phyloP scores from a whole-genome alignment of 371 early-diverging fungal genomes.

The Chytridium lagenaria region DNA sequence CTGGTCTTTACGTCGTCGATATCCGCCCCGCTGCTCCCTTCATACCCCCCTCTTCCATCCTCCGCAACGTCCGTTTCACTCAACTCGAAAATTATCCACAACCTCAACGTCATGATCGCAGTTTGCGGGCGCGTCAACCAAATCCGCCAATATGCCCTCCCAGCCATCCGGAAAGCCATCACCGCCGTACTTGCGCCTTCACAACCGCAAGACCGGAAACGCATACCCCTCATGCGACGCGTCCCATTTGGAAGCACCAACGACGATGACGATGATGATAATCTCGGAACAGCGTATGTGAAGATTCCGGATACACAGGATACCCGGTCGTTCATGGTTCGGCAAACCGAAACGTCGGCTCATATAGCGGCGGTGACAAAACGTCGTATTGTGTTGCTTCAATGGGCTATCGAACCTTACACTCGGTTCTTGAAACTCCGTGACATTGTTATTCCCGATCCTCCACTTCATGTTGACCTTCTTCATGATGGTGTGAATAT shows the following conservation, averaged over 20 bases:
- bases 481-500: constrained; percentile 59
- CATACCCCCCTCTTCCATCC: constrained; percentile 42
- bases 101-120: constrained; percentile 60
- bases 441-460: constrained; percentile 65
- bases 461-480: constrained; percentile 55
- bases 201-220: too few species aligned
- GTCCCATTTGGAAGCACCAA: constrained; percentile 30
- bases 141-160: constrained; percentile 61
- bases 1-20: constrained; percentile 57
- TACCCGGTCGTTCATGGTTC: constrained; percentile 52
- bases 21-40: background rate
- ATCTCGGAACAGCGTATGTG: constrained; percentile 51
- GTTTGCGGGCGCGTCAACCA: constrained; percentile 59
- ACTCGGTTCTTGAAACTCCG: constrained; percentile 66
- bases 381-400: constrained; percentile 58
- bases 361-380: constrained; percentile 54
- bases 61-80: constrained; percentile 56
- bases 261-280: constrained; percentile 28
- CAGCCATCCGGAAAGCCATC: constrained; percentile 47
- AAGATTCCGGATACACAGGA: constrained; percentile 61
- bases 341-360: constrained; percentile 55
- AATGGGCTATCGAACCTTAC: constrained; percentile 68
- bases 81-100: constrained; percentile 57
- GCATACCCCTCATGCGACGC: constrained; percentile 5
- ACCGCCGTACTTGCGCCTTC: too few species aligned